A percentile compares a stretch with the other conserved stretches of the same genome.
These are phyloP conservation scores for Micromonas commoda DNA, from an alignment of 139 green algal species.

Conservation along the genomic window DNA sequence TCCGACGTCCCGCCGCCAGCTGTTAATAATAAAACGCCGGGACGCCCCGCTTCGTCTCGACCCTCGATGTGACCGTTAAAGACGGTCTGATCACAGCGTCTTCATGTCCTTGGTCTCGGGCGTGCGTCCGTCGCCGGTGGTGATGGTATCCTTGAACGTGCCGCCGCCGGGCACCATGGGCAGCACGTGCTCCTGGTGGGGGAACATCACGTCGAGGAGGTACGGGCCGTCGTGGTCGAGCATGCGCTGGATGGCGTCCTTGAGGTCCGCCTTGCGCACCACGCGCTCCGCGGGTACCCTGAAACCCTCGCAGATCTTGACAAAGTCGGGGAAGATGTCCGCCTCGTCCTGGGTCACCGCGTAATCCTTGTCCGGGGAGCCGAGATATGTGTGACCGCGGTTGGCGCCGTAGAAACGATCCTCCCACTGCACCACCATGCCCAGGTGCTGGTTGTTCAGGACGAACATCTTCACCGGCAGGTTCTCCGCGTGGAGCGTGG, in stretches of 20 bases:
- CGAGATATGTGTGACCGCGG: conserved; percentile 96
- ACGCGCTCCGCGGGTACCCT: conserved; percentile 66
- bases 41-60: too few relatives aligned
- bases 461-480: conserved; percentile 94
- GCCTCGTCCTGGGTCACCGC: conserved; percentile 54
- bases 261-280: conserved; percentile 35
- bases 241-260: conserved; percentile 63
- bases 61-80: neutral
- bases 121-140: conserved; percentile 24
- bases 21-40: too few relatives aligned
- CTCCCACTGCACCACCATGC: conserved; percentile 99
- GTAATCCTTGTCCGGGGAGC: conserved; percentile 59
- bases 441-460: conserved; percentile 99
- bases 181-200: conserved; percentile 97
- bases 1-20: too few relatives aligned
- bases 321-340: conserved; percentile 98
- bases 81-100: neutral
- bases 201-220: conserved; percentile 97
- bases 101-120: neutral
- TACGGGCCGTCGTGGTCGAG: conserved; percentile 89
- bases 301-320: conserved; percentile 70
- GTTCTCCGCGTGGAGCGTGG: conserved; percentile 84
- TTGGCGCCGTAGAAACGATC: conserved; percentile 99
- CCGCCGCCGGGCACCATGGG: conserved; percentile 97
- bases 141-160: conserved; percentile 96